Base-by-base conservation (phyloP, 2,329 filamentous ascomycete species). In the Akanthomyces muscarius region DNA sequence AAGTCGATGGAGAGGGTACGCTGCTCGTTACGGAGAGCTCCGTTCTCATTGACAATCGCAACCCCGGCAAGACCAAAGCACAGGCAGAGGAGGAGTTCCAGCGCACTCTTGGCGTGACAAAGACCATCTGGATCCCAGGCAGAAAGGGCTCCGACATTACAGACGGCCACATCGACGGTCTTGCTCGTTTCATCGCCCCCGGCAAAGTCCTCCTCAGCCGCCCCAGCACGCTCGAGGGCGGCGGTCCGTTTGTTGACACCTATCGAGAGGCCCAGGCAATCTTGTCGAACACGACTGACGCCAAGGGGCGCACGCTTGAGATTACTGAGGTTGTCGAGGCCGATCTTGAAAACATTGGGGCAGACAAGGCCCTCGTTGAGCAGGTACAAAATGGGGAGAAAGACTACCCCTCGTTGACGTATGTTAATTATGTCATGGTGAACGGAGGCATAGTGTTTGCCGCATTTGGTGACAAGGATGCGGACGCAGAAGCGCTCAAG, bases 161-260 rank as follows among this genome's bases (percentile, higher is more conserved):
- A 0, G 71, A 73, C 45, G 65, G 66, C 44, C 71, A 73, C 25
- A 66, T 73, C 16, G 71, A 73, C 44, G 71, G 70, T 5, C 58
- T 71, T 0, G 71, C 60, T 1, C 68, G 70, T 0, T 73, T 73
- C 44, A 64, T 66, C n/a, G 50, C 65, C 0, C 68, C 68, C 0
- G 71, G 71, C 1, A 62, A 63, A 0, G 61, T 73, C 4, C 8
- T 72, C 0, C 14, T 73, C 0, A 67, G 69, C 33, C 68, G 65
- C 7, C 67, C 69, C 2, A 64, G 64, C 6, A 25, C 52, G 13
- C 42, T 64, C 4, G 45, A 53, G 4, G 60, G 66, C 1, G 48
- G 54, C 1, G 44, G 28, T 8, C 30, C 33, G n/a, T 65, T 66
- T 54, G 59, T 62, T 0, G 36, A 61, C 3, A 66, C 68, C 1